These are phyloP conservation scores for Syzygium aqueum DNA, from an alignment of 345 rosid genomes.

Conservation along the genomic window DNA sequence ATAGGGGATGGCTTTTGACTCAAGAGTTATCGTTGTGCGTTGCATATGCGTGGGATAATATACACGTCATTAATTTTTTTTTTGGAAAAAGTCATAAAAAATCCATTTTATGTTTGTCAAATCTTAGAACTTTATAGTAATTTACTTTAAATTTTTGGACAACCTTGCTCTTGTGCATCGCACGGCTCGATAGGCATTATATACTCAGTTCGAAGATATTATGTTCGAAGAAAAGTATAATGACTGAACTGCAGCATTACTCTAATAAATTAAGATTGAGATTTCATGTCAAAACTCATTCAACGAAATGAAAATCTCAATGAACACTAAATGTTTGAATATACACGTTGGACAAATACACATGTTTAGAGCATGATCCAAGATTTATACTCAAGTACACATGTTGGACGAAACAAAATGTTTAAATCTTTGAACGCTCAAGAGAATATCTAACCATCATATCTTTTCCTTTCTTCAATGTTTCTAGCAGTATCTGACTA, in stretches of 20 bases:
- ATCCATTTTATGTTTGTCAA: background rate
- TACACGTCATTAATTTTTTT: background rate
- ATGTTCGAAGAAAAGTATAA: background rate
- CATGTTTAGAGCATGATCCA: too few relatives aligned
- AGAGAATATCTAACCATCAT: too few relatives aligned
- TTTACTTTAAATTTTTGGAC: background rate
- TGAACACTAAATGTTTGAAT: background rate
- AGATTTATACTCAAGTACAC: too few relatives aligned
- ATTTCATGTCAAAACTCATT: background rate
- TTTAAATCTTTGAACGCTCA: too few relatives aligned
- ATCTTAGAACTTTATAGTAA: too few relatives aligned
- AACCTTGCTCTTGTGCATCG: background rate
- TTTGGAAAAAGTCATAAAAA: background rate
- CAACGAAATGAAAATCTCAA: accelerated
- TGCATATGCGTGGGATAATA: background rate
- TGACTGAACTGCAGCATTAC: accelerated
- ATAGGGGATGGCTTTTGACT: background rate
- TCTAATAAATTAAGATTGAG: accelerated
- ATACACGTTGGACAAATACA: too few relatives aligned
- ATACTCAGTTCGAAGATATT: background rate
- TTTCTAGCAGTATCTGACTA: too few relatives aligned
- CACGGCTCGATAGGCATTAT: background rate
- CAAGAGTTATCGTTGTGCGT: background rate
- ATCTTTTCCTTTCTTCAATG: too few relatives aligned
- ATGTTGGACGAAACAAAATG: too few relatives aligned